These are phyloP conservation scores for Xylaria sp. DNA, from an alignment of 2,329 filamentous ascomycete genomes.

Conservation along the genomic window DNA sequence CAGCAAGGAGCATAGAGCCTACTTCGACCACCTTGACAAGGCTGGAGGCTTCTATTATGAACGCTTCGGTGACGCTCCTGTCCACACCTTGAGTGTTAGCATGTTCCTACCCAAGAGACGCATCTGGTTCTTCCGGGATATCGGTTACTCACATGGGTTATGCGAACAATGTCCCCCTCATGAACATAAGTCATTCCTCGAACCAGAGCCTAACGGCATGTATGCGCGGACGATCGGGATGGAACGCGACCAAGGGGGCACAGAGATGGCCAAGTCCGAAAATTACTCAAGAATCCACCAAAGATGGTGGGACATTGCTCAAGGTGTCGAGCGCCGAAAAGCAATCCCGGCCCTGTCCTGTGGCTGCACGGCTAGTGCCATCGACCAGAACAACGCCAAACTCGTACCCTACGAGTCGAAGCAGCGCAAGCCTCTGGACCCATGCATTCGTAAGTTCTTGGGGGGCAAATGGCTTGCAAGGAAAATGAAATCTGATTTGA, in stretches of 20 bases:
- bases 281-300: constrained; percentile 21
- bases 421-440: constrained; percentile 49
- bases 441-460: constrained; percentile 50
- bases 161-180: constrained; percentile 44
- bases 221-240: constrained; percentile 6
- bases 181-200: constrained; percentile 21
- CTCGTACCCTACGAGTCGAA: constrained; percentile 50
- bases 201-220: constrained; percentile 13
- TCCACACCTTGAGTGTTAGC: constrained; percentile 57
- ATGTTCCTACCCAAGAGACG: constrained; percentile 55
- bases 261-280: neutral
- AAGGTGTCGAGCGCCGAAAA: constrained; percentile 43
- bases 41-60: constrained; percentile 52
- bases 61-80: constrained; percentile 50
- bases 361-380: constrained; percentile 46
- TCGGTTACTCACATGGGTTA: constrained; percentile 49
- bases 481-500: constrained; percentile 47
- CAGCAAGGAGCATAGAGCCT: constrained; percentile 47
- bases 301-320: constrained; percentile 42
- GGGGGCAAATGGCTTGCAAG: constrained; percentile 47
- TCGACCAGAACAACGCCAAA: constrained; percentile 51
- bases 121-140: constrained; percentile 54
- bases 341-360: constrained; percentile 38
- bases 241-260: constrained; percentile 3
- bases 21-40: constrained; percentile 54